phyloP scores from a whole-genome alignment of 805 yeast species.

The Kodamaea sagamina region DNA sequence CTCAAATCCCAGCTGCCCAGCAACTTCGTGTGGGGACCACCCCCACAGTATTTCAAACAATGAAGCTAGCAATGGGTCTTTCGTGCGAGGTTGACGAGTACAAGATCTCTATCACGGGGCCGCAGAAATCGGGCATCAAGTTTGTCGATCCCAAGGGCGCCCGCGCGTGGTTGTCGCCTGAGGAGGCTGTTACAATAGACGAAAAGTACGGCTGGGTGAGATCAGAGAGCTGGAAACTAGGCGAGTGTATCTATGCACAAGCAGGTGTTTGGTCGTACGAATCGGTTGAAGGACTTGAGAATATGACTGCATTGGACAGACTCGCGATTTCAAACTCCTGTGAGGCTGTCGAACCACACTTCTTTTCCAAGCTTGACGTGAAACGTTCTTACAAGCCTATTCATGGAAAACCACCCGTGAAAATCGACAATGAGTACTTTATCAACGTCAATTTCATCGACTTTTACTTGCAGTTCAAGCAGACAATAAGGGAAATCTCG shows the following conservation, averaged over 20 bases:
- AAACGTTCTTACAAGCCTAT: constrained; percentile 35
- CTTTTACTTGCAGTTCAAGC: constrained; percentile 56
- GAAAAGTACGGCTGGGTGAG: constrained; percentile 71
- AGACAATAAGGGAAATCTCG: constrained; percentile 45
- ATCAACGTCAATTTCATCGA: constrained; percentile 64
- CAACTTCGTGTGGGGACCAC: constrained; percentile 75
- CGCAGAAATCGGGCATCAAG: constrained; percentile 59
- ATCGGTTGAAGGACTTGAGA: constrained; percentile 23
- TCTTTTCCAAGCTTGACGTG: constrained; percentile 30
- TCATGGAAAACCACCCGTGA: constrained; percentile 7
- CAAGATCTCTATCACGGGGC: constrained; percentile 73
- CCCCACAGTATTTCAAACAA: constrained; percentile 76
- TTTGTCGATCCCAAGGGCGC: constrained; percentile 66
- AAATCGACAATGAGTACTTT: constrained; percentile 42
- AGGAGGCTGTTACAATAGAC: constrained; percentile 50
- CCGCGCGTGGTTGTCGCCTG: constrained; percentile 65
- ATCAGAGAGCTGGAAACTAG: constrained; percentile 62
- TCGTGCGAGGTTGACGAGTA: constrained; percentile 68
- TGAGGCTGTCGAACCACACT: constrained; percentile 31
- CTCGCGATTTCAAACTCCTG: constrained; percentile 22
- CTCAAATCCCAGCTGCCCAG: constrained; percentile 56
- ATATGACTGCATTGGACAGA: constrained; percentile 33
- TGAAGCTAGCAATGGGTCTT: constrained; percentile 78
- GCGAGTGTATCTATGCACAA: constrained; percentile 78
- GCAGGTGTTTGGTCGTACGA: constrained; percentile 70